These are phyloP conservation scores for Juglanconis sp. DNA, from an alignment of 2,329 filamentous ascomycete species.

Conservation along the genomic window DNA sequence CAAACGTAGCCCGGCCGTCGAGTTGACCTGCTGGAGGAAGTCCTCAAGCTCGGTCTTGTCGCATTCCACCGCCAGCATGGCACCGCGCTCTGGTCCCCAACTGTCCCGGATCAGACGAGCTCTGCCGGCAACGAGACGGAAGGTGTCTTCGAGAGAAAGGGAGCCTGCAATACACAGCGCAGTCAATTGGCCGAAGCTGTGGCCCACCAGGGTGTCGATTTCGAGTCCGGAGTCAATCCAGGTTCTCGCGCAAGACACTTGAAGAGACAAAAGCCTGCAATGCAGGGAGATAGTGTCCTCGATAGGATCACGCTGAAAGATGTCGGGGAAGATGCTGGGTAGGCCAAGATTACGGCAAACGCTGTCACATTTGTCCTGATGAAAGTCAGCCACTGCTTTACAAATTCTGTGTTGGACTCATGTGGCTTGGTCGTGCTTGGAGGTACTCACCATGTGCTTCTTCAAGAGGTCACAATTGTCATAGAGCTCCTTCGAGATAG, in stretches of 20 bases:
- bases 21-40: neutral
- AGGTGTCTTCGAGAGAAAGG: slow-evolving; percentile 27
- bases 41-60: slow-evolving; percentile 1
- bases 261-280: slow-evolving; percentile 32
- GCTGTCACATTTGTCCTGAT: slow-evolving; percentile 29
- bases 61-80: slow-evolving; percentile 29
- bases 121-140: slow-evolving; percentile 28
- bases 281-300: slow-evolving; percentile 32
- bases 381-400: neutral
- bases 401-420: too few species aligned
- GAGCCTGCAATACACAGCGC: slow-evolving; percentile 31
- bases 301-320: slow-evolving; percentile 26
- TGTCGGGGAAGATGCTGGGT: slow-evolving; percentile 28
- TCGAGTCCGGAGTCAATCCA: slow-evolving; percentile 33
- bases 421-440: too few species aligned
- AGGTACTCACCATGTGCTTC: slow-evolving; percentile 26
- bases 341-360: slow-evolving; percentile 25
- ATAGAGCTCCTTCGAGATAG: slow-evolving; percentile 27
- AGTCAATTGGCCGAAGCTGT: slow-evolving; percentile 35
- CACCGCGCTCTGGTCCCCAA: slow-evolving; percentile 31
- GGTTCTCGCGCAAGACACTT: slow-evolving; percentile 32
- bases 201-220: slow-evolving; percentile 31
- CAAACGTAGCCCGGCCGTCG: neutral
- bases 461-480: slow-evolving; percentile 25
- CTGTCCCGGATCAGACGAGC: slow-evolving; percentile 28